A percentile compares a stretch with the other conserved stretches of the same genome.
These are phyloP conservation scores for Sporothrix variecibatus DNA, from an alignment of 2,329 filamentous ascomycete species.

Conservation along the genomic window DNA sequence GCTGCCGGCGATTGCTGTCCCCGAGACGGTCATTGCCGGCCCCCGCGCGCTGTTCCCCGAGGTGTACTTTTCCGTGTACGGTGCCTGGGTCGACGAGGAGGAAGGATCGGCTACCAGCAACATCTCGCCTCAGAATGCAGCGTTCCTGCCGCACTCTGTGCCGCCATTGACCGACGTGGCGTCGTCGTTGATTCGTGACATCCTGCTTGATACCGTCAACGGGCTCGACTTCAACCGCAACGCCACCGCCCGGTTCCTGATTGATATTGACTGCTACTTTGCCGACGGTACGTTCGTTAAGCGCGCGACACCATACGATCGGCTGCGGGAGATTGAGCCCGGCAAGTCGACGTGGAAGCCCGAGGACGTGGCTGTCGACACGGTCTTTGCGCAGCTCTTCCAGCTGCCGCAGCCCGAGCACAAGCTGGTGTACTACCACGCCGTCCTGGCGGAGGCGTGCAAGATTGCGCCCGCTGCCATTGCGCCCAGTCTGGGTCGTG, in stretches of 20 bases:
- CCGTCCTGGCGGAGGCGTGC: slow-evolving; percentile 90
- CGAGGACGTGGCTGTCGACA: slow-evolving; percentile 95
- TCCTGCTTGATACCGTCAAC: slow-evolving; percentile 89
- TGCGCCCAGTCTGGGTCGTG: slow-evolving; percentile 87
- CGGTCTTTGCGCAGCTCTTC: slow-evolving; percentile 93
- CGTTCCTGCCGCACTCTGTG: slow-evolving; percentile 87
- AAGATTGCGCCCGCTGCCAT: slow-evolving; percentile 96
- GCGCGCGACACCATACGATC: slow-evolving; percentile 88
- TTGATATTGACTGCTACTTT: slow-evolving; percentile 95
- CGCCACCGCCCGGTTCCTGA: slow-evolving; percentile 81
- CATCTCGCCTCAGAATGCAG: slow-evolving; percentile 42
- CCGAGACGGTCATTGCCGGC: slow-evolving; percentile 73
- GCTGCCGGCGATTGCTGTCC: slow-evolving; percentile 75
- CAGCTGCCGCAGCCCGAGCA: slow-evolving; percentile 84
- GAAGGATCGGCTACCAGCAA: slow-evolving; percentile 7
- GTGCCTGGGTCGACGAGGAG: slow-evolving; percentile 27
- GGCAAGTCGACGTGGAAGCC: slow-evolving; percentile 87
- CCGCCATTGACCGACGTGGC: slow-evolving; percentile 75
- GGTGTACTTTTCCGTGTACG: slow-evolving; percentile 88
- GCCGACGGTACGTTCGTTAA: slow-evolving; percentile 87
- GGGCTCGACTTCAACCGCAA: slow-evolving; percentile 91
- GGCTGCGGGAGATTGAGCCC: slow-evolving; percentile 68
- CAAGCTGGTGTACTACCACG: slow-evolving; percentile 96
- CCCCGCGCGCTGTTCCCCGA: slow-evolving; percentile 83
- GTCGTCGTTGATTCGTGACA: slow-evolving; percentile 80